Percentiles rank a stretch among this genome's conserved stretches.
phyloP scores from a whole-genome alignment of 1,284 basidiomycete species.

The Moesziomyces aphidis region DNA sequence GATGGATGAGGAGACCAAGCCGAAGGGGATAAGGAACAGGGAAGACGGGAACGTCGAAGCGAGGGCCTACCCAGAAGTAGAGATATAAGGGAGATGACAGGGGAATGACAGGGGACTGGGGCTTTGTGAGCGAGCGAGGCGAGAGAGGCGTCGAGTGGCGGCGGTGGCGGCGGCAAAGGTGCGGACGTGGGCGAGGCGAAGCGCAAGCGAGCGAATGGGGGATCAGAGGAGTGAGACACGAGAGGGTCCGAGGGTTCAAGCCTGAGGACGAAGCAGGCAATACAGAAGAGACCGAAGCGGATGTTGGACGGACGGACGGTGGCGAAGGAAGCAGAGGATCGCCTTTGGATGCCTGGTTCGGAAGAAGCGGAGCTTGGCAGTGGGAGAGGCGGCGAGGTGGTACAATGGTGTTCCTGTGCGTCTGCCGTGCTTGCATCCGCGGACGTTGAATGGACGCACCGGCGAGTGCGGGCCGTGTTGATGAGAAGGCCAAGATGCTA shows the following conservation, averaged over 20 bases:
- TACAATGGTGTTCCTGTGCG: no score
- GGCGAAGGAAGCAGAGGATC: no score
- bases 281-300: no score
- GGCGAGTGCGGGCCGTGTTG: no score
- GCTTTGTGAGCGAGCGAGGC: no score
- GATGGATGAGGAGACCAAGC: not conserved
- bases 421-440: no score
- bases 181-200: not conserved
- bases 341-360: no score
- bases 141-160: slow-evolving; percentile 1
- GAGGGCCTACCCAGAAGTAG: not conserved
- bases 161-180: not conserved
- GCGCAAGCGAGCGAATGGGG: slow-evolving; percentile 1
- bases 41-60: not conserved
- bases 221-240: not conserved
- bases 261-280: not conserved
- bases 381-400: no score
- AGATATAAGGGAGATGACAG: not conserved
- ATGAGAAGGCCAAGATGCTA: no score
- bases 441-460: no score
- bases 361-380: no score
- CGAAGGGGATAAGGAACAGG: not conserved
- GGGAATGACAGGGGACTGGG: not conserved
- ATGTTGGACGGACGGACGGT: no score
- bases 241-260: not conserved